Evolutionary conservation across 2,329 filamentous ascomycete species (phyloP), one percentile per base, ranked within the genome.

Genomic region (Colletotrichum sp.): DNA sequence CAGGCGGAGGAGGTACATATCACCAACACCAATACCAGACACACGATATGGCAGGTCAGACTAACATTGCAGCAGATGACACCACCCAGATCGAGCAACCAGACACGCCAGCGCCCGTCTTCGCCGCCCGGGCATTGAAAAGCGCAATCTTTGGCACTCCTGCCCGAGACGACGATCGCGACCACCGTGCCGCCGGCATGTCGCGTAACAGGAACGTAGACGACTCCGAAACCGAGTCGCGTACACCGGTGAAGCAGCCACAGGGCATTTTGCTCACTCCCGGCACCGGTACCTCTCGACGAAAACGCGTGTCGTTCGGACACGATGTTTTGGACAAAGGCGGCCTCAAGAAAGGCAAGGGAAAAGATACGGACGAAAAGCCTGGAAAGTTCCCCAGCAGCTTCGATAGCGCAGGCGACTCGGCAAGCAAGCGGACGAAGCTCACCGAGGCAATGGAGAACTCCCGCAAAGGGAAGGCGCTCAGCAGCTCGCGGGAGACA

Each of bases 281-380:
- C 0, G 92, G 92, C 2, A 93, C 91, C 3, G 91, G 87, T 18
- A 89, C 91, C 3, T 86, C 90, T 59, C 88, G 89, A 68, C 88
- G 91, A 59, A 94, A 94, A 81, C 91, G 91, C 78, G 92, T 94
- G 28, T 93, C 92, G 0, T 94, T 93, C 79, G 91, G 90, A 15
- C 86, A 88, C 72, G 91, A 92, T 67, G 88, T 92, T 15, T 80
- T 85, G 22, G 84, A 85, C 55, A 76, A 88, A 24, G 84, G 85
- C 6, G 83, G 78, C 39, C 64, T 18, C 44, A 81, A 77, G 66
- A 72, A 74, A 24, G 81, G 80, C 62, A 81, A 80, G 70, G 80
- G 76, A 65, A 81, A 81, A 16, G 77, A 83, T 8, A 80, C 80
- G 6, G 81, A 83, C 52, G 80, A 83, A 4, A 79, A 79, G 24